A percentile compares a stretch with the other conserved stretches of the same genome.
phyloP scores from a whole-genome alignment of 768 basidiomycete species.

The Porpolomopsis calyptriformis region DNA sequence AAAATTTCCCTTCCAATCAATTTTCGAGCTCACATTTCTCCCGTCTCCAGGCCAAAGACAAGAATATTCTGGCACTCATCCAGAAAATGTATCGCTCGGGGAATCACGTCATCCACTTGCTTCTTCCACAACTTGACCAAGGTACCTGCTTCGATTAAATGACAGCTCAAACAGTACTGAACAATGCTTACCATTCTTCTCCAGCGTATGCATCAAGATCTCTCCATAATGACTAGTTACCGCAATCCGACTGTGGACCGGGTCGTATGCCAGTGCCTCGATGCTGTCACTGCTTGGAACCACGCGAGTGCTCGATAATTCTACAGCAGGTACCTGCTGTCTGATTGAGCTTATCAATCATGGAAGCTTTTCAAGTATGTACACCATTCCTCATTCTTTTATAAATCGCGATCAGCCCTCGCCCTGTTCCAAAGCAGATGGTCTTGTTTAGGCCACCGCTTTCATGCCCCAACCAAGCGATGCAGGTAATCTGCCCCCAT shows the following conservation, averaged over 20 bases:
- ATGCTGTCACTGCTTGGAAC: background rate
- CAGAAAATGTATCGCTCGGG: background rate
- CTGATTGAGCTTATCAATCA: no score
- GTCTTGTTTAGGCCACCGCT: no score
- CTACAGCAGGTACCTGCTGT: no score
- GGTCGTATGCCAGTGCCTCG: background rate
- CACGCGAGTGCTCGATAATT: background rate
- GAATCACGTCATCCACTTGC: background rate
- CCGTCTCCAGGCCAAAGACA: background rate
- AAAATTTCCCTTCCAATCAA: no score
- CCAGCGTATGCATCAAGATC: background rate
- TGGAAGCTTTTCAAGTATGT: no score
- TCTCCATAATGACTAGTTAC: background rate
- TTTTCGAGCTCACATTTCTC: background rate
- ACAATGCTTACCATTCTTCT: conserved; percentile 2
- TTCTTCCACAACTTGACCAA: background rate
- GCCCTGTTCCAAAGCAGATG: no score
- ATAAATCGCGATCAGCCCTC: no score
- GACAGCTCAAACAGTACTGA: no score
- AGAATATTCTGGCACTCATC: background rate
- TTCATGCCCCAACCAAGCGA: no score
- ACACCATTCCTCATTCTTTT: no score
- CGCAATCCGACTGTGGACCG: background rate
- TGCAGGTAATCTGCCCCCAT: no score
- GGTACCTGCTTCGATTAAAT: background rate